Conservation (phyloP, 2,329 filamentous ascomycete genomes). For the Calonectria pteridis region DNA sequence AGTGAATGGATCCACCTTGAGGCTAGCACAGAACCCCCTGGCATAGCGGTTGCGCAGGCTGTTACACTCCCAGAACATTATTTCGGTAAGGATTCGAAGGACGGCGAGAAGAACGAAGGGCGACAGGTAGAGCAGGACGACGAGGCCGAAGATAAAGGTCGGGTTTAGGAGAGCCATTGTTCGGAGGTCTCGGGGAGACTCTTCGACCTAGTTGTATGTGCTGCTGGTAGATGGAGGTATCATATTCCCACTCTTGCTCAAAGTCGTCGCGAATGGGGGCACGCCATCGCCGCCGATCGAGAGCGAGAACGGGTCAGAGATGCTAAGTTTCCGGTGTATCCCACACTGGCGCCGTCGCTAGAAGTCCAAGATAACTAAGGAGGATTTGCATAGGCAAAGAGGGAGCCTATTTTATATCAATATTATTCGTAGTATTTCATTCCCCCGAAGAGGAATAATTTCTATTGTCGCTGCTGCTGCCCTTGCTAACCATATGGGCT, state of each 20-base stretch:
- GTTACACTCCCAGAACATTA: too few species aligned
- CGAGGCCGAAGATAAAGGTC: conserved; percentile 87
- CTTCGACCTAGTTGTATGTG: conserved; percentile 42
- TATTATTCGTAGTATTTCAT: too few species aligned
- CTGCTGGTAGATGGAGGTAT: conserved; percentile 40
- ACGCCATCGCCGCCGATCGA: conserved; percentile 43
- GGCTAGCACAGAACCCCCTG: too few species aligned
- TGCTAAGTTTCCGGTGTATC: conserved; percentile 39
- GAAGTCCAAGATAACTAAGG: conserved; percentile 23
- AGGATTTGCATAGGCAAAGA: neutral
- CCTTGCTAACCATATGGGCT: too few species aligned
- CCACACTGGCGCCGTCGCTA: conserved; percentile 25
- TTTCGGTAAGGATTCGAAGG: conserved; percentile 89
- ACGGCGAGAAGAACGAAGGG: conserved; percentile 96
- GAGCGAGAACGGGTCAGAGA: conserved; percentile 25
- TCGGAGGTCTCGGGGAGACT: conserved; percentile 39
- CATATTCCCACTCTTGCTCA: conserved; percentile 42
- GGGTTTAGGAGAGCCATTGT: conserved; percentile 76
- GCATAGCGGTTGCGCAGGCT: too few species aligned
- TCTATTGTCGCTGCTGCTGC: too few species aligned
- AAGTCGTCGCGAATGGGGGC: conserved; percentile 36
- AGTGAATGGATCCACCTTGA: too few species aligned
- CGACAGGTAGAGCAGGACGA: conserved; percentile 88
- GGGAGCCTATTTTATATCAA: too few species aligned
- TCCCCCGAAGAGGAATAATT: too few species aligned